These are phyloP conservation scores for Populus simonii DNA, from an alignment of 345 rosid genomes.

Conservation along the genomic window DNA sequence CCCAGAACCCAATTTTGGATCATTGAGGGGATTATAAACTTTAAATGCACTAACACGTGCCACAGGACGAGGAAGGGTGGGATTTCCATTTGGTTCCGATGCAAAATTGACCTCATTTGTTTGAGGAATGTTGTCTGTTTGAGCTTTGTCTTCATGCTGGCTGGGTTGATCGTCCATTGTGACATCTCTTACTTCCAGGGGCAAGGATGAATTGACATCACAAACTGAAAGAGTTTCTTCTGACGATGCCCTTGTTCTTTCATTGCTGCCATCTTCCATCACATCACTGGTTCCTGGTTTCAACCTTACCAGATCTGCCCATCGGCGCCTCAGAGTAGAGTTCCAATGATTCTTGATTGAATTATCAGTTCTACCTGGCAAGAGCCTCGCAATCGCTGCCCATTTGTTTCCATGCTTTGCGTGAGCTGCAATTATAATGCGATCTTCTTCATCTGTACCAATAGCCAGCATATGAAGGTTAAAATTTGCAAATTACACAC, in stretches of 20 bases:
- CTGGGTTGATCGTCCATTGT: conserved; percentile 23
- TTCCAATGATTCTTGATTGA: conserved; percentile 96
- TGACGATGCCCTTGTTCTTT: conserved; percentile 46
- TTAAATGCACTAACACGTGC: conserved; percentile 73
- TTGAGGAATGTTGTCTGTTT: not conserved
- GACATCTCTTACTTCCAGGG: conserved; percentile 25
- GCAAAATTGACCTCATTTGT: conserved; percentile 28
- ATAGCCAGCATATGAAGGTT: conserved; percentile 3
- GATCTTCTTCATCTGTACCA: conserved; percentile 78
- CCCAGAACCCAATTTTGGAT: conserved; percentile 31
- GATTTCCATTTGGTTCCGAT: conserved; percentile 21
- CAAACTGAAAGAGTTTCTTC: conserved; percentile 44
- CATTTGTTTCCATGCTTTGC: conserved; percentile 84
- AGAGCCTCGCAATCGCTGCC: conserved; percentile 74
- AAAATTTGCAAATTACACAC: not conserved
- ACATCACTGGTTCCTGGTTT: conserved; percentile 13
- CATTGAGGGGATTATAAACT: conserved; percentile 42
- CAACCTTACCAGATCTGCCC: conserved; percentile 32
- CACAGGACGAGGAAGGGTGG: conserved; percentile 44
- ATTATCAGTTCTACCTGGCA: conserved; percentile 85
- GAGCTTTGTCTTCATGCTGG: conserved; percentile 23
- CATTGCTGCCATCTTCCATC: conserved; percentile 36
- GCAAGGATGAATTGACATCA: conserved; percentile 31
- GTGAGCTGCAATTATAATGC: conserved; percentile 62
- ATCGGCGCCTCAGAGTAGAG: conserved; percentile 69